Evolutionary conservation across 352 stramenopile genomes (phyloP).

Genomic region (Pseudoperonospora humuli): DNA sequence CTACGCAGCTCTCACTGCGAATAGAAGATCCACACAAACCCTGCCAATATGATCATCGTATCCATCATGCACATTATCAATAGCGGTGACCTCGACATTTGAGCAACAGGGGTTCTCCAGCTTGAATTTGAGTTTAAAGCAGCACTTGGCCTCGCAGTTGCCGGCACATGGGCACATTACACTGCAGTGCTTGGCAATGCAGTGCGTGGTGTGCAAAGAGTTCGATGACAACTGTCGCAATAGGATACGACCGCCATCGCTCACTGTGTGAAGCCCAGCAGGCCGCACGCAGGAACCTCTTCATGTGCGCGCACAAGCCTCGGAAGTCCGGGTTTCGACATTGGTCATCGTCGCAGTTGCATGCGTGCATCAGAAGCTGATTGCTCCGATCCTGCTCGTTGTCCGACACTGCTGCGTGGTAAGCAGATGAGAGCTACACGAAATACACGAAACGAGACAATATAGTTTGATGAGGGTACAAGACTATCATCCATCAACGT

Average conservation of each 20-base stretch:
- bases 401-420: slow-evolving; percentile 2
- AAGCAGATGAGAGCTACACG: slow-evolving; percentile 11
- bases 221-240: slow-evolving; percentile 24
- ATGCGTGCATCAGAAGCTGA: slow-evolving; percentile 45
- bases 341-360: slow-evolving; percentile 34
- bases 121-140: too few relatives aligned
- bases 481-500: too few relatives aligned
- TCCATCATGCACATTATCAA: too few relatives aligned
- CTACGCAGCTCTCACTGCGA: too few relatives aligned
- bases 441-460: too few relatives aligned
- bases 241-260: slow-evolving; percentile 32
- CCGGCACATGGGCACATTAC: slow-evolving; percentile 36
- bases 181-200: slow-evolving; percentile 29
- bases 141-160: slow-evolving; percentile 29
- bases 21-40: too few relatives aligned
- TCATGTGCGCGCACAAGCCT: slow-evolving; percentile 46
- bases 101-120: background rate
- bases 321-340: slow-evolving; percentile 30
- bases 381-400: slow-evolving; percentile 26
- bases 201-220: slow-evolving; percentile 52
- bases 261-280: slow-evolving; percentile 58
- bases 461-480: too few relatives aligned
- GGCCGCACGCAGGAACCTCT: slow-evolving; percentile 43
- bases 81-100: too few relatives aligned
- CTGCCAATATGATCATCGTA: too few relatives aligned